Evolutionary conservation across 2,329 filamentous ascomycete genomes (phyloP).

Genomic region (Tolypocladium ovalisporum): DNA sequence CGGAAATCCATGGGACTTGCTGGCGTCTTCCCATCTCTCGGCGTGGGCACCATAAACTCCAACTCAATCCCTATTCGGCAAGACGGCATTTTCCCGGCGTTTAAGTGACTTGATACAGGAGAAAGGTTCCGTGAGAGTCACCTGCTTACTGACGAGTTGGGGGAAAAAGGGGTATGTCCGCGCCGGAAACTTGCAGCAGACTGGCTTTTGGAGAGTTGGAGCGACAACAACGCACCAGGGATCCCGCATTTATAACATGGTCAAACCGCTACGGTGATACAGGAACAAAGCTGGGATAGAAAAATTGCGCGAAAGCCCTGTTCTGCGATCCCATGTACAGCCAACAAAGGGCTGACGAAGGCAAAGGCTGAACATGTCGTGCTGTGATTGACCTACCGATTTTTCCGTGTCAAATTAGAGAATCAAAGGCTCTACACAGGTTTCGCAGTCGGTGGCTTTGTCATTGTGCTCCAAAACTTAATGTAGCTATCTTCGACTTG

Average conservation of each 20-base stretch:
- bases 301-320: neutral
- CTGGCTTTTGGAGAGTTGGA: neutral
- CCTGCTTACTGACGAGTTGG: neutral
- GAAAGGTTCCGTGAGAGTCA: neutral
- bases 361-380: neutral
- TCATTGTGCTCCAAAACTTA: too few relatives aligned
- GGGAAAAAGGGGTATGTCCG: neutral
- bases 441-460: too few relatives aligned
- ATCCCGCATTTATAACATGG: neutral
- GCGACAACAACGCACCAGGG: neutral
- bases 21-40: neutral
- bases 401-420: neutral
- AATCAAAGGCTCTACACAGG: neutral
- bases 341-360: neutral
- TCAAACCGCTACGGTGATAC: neutral
- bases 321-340: neutral
- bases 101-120: neutral
- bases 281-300: neutral
- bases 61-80: constrained; percentile 13
- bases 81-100: neutral
- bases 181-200: neutral
- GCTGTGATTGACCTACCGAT: neutral
- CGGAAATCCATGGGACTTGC: neutral
- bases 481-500: neutral
- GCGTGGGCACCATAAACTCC: constrained; percentile 13